Conservation (phyloP, 495 filamentous ascomycete genomes). For the Aspergillus carlsbadensis region DNA sequence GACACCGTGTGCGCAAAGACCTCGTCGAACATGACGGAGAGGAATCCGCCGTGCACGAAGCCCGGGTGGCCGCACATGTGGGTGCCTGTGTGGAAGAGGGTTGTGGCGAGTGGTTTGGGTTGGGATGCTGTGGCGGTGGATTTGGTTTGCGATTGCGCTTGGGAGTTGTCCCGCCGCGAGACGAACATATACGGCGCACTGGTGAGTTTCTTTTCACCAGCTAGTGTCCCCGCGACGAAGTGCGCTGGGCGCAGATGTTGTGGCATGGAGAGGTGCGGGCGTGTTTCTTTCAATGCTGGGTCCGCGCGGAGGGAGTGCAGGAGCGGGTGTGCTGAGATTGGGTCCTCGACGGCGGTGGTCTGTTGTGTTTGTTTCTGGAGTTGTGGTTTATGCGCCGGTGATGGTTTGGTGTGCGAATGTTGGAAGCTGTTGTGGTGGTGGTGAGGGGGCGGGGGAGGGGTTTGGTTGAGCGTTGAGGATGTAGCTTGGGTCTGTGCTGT, state of each 20-base stretch:
- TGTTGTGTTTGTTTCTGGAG: not conserved
- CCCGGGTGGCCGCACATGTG: slow-evolving; percentile 41
- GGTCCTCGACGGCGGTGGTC: slow-evolving; percentile 55
- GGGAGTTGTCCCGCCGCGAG: not conserved
- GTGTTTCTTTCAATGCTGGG: slow-evolving; percentile 65
- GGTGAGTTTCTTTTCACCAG: slow-evolving; percentile 68
- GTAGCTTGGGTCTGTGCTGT: slow-evolving; percentile 14
- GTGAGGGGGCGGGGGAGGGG: slow-evolving; percentile 5
- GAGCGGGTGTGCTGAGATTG: slow-evolving; percentile 72
- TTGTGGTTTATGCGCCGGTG: no score
- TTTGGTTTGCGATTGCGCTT: no score
- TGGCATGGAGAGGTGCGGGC: slow-evolving; percentile 55
- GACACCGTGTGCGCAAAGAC: slow-evolving; percentile 43
- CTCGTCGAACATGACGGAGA: slow-evolving; percentile 42
- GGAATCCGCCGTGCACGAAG: slow-evolving; percentile 41
- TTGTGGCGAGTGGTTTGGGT: slow-evolving; percentile 26
- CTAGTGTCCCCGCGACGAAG: slow-evolving; percentile 49
- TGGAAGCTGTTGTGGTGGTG: not conserved
- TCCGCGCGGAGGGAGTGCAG: slow-evolving; percentile 61
- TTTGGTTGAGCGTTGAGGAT: not conserved
- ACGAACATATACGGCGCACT: slow-evolving; percentile 72
- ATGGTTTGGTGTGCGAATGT: not conserved
- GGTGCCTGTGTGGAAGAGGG: slow-evolving; percentile 38
- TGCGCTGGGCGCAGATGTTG: slow-evolving; percentile 29
- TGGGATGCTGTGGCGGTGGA: no score